These are phyloP conservation scores for Fusarium bulbicola DNA, from an alignment of 2,329 filamentous ascomycete species.

Conservation along the genomic window DNA sequence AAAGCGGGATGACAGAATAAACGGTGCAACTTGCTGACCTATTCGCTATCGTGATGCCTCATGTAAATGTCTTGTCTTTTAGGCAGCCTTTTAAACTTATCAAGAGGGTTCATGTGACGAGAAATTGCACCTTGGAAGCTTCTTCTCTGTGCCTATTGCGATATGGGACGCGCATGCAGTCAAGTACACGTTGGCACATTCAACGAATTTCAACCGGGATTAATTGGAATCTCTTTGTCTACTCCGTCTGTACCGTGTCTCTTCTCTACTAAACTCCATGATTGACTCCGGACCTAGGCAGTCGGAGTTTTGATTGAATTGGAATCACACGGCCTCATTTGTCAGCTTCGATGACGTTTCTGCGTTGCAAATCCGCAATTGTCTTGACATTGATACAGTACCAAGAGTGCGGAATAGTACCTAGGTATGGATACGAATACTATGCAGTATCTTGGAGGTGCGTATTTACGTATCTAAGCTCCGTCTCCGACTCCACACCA, in stretches of 20 bases:
- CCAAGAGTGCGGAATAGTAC: neutral
- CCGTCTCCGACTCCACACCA: constrained; percentile 1
- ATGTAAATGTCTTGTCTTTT: constrained; percentile 31
- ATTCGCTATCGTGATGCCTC: constrained; percentile 9
- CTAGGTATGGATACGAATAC: neutral
- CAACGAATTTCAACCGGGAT: constrained; percentile 2
- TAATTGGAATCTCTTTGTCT: neutral
- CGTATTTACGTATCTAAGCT: constrained; percentile 26
- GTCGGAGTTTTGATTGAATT: constrained; percentile 4
- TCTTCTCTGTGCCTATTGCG: constrained; percentile 1
- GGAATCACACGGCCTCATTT: neutral
- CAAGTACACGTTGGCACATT: constrained; percentile 1
- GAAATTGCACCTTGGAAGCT: neutral
- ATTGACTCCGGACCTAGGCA: neutral
- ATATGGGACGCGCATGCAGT: constrained; percentile 11
- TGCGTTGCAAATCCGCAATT: neutral
- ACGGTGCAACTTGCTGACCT: neutral
- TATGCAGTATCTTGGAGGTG: neutral
- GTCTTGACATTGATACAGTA: neutral
- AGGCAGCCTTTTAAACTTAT: constrained; percentile 20
- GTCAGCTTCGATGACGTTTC: constrained; percentile 24
- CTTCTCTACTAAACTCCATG: neutral
- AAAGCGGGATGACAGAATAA: constrained; percentile 21
- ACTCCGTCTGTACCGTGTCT: neutral
- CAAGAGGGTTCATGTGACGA: constrained; percentile 15